phyloP scores from a whole-genome alignment of 1,139 yeast species.

The Yueomyces sp. region DNA sequence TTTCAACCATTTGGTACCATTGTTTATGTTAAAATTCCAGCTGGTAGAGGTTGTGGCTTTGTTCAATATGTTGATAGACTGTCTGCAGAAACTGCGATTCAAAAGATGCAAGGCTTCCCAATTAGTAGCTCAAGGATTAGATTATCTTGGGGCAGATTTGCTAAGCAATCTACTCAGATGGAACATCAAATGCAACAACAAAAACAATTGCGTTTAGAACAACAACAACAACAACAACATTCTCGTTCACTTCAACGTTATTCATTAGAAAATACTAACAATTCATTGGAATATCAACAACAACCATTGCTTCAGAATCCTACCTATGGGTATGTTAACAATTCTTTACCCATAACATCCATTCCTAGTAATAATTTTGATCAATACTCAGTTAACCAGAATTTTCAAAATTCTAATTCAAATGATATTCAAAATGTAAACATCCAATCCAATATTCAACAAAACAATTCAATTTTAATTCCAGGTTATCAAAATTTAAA shows the following conservation, averaged over 20 bases:
- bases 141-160: conserved; percentile 57
- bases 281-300: background rate
- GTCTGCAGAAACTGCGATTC: conserved; percentile 62
- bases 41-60: conserved; percentile 63
- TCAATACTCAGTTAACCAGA: background rate
- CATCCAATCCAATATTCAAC: background rate
- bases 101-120: conserved; percentile 61
- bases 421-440: background rate
- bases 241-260: background rate
- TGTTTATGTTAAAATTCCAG: conserved; percentile 55
- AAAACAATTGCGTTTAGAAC: conserved; percentile 2
- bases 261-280: background rate
- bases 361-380: background rate
- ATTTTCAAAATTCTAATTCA: conserved; percentile 2
- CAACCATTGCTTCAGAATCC: conserved; percentile 1
- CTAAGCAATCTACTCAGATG: conserved; percentile 6
- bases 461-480: conserved; percentile 1
- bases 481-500: conserved; percentile 8
- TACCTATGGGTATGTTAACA: background rate
- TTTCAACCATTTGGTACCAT: conserved; percentile 58
- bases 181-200: conserved; percentile 3
- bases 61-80: conserved; percentile 50
- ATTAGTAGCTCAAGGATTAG: conserved; percentile 58
- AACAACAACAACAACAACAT: conserved; percentile 2
- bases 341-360: conserved; percentile 1